phyloP scores from a whole-genome alignment of 2,329 filamentous ascomycete genomes.

The Incumbomyces delicatus region DNA sequence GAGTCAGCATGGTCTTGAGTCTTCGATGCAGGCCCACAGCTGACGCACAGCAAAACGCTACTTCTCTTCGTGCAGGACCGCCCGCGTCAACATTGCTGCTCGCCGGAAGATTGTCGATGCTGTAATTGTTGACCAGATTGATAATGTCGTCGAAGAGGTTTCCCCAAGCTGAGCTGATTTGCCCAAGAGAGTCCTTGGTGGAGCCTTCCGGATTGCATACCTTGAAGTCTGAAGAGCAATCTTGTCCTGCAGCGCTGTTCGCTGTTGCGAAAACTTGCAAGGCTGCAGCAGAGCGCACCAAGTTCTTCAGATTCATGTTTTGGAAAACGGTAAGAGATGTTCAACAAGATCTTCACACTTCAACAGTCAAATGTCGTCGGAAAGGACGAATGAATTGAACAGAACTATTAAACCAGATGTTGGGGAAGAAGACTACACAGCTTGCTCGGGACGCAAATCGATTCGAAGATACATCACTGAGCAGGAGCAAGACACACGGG shows the following conservation, averaged over 20 bases:
- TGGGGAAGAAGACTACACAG: no score
- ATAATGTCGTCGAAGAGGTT: slow-evolving; percentile 1
- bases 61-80: slow-evolving; percentile 2
- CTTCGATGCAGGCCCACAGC: not conserved
- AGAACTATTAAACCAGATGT: no score
- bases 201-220: not conserved
- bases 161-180: not conserved
- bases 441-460: no score
- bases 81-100: not conserved
- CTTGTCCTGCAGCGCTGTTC: not conserved
- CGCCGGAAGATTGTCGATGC: not conserved
- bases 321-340: no score
- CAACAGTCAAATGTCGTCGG: no score
- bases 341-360: no score
- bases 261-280: no score
- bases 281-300: no score
- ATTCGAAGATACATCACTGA: no score
- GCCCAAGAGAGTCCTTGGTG: not conserved
- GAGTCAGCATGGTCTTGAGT: not conserved
- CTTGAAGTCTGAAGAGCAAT: not conserved
- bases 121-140: slow-evolving; percentile 1
- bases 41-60: slow-evolving; percentile 3
- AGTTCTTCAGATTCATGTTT: no score
- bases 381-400: no score
- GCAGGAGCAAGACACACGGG: no score